Percentiles rank a stretch among this genome's conserved stretches.
These are phyloP conservation scores for Magnaporthiopsis poae DNA, from an alignment of 2,329 filamentous ascomycete species.

Conservation along the genomic window DNA sequence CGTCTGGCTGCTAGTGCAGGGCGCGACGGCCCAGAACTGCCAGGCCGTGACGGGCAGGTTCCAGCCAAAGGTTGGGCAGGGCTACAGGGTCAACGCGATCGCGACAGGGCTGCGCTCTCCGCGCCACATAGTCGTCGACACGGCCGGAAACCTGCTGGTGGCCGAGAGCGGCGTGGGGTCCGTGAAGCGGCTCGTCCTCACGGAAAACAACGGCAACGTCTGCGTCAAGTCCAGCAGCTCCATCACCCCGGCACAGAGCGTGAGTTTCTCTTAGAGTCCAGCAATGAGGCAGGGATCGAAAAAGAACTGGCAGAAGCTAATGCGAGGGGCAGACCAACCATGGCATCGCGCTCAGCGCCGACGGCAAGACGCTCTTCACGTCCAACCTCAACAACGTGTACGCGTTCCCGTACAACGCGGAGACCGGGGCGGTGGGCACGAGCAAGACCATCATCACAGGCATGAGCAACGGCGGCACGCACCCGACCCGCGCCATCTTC, in stretches of 20 bases:
- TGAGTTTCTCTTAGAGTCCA: background rate
- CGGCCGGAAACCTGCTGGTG: constrained; percentile 6
- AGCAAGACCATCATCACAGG: constrained; percentile 38
- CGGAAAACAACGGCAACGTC: constrained; percentile 30
- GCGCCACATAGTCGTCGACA: constrained; percentile 11
- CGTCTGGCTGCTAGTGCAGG: constrained; percentile 8
- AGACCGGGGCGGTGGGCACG: constrained; percentile 31
- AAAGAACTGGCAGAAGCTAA: too few species aligned
- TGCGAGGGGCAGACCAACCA: constrained; percentile 28
- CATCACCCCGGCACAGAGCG: constrained; percentile 14
- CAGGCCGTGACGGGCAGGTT: constrained; percentile 12
- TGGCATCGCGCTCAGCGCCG: constrained; percentile 35
- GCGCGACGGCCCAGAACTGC: constrained; percentile 11
- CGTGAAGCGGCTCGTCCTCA: constrained; percentile 29
- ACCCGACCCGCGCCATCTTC: constrained; percentile 53
- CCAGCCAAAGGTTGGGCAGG: constrained; percentile 14
- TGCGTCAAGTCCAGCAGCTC: constrained; percentile 25
- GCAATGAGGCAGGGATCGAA: too few species aligned
- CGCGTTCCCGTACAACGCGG: constrained; percentile 50
- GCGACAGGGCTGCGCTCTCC: constrained; percentile 14
- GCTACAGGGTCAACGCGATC: constrained; percentile 14
- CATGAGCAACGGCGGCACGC: constrained; percentile 35
- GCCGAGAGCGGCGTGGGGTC: constrained; percentile 6
- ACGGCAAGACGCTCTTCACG: constrained; percentile 38
- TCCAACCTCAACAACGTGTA: constrained; percentile 46